Percentiles rank a stretch among this genome's conserved stretches.
phyloP scores from a whole-genome alignment of 345 rosid genomes.

The Salix brachista region DNA sequence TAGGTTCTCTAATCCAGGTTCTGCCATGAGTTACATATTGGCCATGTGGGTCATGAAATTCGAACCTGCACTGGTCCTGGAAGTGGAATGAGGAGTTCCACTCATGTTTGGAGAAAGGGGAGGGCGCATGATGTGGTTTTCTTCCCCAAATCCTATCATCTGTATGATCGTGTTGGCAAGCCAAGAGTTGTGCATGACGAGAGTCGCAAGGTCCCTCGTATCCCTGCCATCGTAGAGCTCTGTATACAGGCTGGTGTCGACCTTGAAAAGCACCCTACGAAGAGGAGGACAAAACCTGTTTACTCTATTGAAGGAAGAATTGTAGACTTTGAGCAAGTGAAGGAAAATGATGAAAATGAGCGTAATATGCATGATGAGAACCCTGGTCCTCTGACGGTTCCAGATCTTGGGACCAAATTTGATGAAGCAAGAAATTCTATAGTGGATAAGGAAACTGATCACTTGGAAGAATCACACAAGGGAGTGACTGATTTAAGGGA shows the following conservation, averaged over 20 bases:
- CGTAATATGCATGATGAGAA: not conserved
- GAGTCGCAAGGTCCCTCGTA: constrained; percentile 40
- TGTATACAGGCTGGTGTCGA: constrained; percentile 82
- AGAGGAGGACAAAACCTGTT: constrained; percentile 73
- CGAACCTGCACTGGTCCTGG: constrained; percentile 71
- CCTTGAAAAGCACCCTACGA: constrained; percentile 58
- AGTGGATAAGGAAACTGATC: constrained; percentile 1
- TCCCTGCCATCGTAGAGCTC: constrained; percentile 77
- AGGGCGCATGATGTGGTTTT: constrained; percentile 48
- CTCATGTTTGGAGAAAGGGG: constrained; percentile 77
- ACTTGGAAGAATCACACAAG: not conserved
- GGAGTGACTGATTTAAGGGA: constrained; percentile 31
- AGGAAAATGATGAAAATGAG: constrained; percentile 15
- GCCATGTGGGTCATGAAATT: constrained; percentile 60
- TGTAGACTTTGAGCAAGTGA: constrained; percentile 62
- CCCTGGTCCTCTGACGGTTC: not conserved
- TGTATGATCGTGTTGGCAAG: constrained; percentile 77
- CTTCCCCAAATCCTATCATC: constrained; percentile 74
- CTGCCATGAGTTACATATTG: constrained; percentile 17
- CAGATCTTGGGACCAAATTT: constrained; percentile 4
- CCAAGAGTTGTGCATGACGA: constrained; percentile 70
- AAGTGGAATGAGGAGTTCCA: constrained; percentile 60
- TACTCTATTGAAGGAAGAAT: constrained; percentile 83
- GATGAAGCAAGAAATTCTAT: constrained; percentile 10
- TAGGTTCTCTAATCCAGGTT: not conserved